Conservation (phyloP, 2,329 filamentous ascomycete species). For the Venturia nashicola region DNA sequence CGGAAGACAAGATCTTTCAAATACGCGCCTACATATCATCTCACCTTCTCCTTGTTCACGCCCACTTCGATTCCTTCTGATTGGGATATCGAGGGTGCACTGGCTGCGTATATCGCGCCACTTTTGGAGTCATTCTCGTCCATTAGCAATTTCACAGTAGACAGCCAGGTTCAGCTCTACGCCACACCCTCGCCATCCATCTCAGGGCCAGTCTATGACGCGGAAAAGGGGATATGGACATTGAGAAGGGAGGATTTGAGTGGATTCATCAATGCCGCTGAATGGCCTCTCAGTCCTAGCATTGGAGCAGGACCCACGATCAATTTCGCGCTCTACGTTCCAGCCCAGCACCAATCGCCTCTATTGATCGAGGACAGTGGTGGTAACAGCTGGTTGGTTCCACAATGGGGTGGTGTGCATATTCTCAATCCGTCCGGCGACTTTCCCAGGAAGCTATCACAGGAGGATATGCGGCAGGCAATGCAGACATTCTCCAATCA, state of each 20-base stretch:
- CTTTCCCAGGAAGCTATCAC: constrained; percentile 39
- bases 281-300: constrained; percentile 91
- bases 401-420: constrained; percentile 80
- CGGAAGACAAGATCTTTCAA: constrained; percentile 78
- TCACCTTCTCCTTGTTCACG: constrained; percentile 92
- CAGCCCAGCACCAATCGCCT: constrained; percentile 52
- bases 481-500: constrained; percentile 88
- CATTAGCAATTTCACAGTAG: constrained; percentile 91
- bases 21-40: constrained; percentile 85
- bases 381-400: constrained; percentile 73
- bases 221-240: constrained; percentile 45
- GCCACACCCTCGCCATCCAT: constrained; percentile 56
- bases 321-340: constrained; percentile 89
- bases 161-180: constrained; percentile 92
- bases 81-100: constrained; percentile 80
- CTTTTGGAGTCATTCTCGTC: constrained; percentile 65
- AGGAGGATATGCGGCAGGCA: constrained; percentile 59
- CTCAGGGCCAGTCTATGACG: constrained; percentile 42
- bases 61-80: constrained; percentile 64
- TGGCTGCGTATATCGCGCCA: constrained; percentile 70
- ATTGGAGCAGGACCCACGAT: constrained; percentile 89
- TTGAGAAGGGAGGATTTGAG: constrained; percentile 78
- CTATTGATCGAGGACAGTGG: constrained; percentile 46
- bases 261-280: constrained; percentile 92
- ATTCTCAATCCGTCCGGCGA: constrained; percentile 46